Evolutionary conservation across 2,329 filamentous ascomycete species (phyloP), one percentile per base, ranked within the genome.

Genomic region (Fulvia fulva): DNA sequence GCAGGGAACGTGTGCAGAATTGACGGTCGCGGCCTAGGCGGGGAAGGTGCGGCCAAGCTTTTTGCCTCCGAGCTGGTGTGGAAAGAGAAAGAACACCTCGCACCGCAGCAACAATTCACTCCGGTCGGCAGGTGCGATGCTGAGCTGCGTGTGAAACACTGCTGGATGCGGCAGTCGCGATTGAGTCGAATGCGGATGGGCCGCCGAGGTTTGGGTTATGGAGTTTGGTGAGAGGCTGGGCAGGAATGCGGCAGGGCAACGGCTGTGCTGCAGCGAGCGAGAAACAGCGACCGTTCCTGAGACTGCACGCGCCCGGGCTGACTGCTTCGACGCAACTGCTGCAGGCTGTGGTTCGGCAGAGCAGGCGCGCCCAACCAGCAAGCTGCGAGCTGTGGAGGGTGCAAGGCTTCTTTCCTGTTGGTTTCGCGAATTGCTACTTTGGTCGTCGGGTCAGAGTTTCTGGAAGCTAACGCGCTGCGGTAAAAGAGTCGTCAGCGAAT

Each of bases 1-100:
- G 23, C 47, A 25, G 26, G 47, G 47, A 26, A 50, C 12, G 12
- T 50, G 23, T 50, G 47, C 47, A 50, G 47, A 32, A 28, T 32
- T 50, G 47, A 50, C 47, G 47, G 23, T 50, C 47, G 47, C 47
- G 47, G 47, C 47, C 23, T 50, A 1, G 80, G 81, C 76, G 23
- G 75, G 76, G 46, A 56, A 50, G 60, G 66, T 65, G 66, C 70
- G 28, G 63, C 67, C 5, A 77, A 72, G 44, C 44, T 19, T 47
- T 47, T 47, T 23, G 21, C 41, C 4, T 25, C 22, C 19, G 37
- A 25, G 44, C 44, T 47, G 44, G 16, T 23, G 44, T 21, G 25
- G 25, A 16, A 11, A 47, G 8, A 28, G 25, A 8, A 23, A 28
- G 9, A 14, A 16, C 41, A n/a, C 14, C 9, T 34, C 30, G 30